Percentiles rank a stretch among this genome's conserved stretches.
These are phyloP conservation scores for Ceratobasidium sp. DNA, from an alignment of 1,284 basidiomycete genomes.

Conservation along the genomic window DNA sequence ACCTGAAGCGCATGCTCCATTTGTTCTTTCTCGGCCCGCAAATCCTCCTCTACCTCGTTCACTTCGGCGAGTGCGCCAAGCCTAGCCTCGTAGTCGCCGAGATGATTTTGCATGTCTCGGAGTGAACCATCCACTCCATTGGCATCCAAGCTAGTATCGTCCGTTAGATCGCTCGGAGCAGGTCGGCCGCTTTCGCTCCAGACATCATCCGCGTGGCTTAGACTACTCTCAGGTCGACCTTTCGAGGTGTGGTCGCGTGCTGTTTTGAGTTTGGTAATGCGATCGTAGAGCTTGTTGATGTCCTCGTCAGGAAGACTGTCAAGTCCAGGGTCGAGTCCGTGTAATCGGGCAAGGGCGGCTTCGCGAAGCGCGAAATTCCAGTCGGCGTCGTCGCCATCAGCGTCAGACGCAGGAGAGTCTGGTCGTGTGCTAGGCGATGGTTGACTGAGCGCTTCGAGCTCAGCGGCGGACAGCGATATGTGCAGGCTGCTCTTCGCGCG, in stretches of 20 bases:
- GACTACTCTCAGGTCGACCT: constrained; percentile 53
- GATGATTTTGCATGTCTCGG: constrained; percentile 71
- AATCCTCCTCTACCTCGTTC: constrained; percentile 74
- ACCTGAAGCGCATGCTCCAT: constrained; percentile 86
- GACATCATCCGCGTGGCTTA: constrained; percentile 81
- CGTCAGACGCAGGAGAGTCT: constrained; percentile 73
- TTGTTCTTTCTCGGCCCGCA: constrained; percentile 87
- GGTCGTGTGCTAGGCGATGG: constrained; percentile 58
- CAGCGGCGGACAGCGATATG: constrained; percentile 65
- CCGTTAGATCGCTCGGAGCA: constrained; percentile 75
- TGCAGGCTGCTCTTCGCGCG: constrained; percentile 73
- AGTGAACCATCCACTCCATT: constrained; percentile 70
- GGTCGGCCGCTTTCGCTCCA: constrained; percentile 81
- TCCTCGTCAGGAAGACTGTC: constrained; percentile 92
- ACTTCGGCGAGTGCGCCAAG: constrained; percentile 74
- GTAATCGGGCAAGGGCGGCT: constrained; percentile 79
- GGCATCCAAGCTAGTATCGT: constrained; percentile 81
- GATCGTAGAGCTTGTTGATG: constrained; percentile 90
- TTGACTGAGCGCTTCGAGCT: constrained; percentile 57
- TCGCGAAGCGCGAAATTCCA: constrained; percentile 94
- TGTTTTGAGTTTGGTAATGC: constrained; percentile 90
- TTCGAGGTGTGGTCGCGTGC: constrained; percentile 76
- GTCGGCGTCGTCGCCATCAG: constrained; percentile 80
- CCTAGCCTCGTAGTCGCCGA: constrained; percentile 69
- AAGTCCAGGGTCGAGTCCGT: constrained; percentile 81